These are phyloP conservation scores for Fulvia fulva DNA, from an alignment of 2,329 filamentous ascomycete species.

Conservation along the genomic window DNA sequence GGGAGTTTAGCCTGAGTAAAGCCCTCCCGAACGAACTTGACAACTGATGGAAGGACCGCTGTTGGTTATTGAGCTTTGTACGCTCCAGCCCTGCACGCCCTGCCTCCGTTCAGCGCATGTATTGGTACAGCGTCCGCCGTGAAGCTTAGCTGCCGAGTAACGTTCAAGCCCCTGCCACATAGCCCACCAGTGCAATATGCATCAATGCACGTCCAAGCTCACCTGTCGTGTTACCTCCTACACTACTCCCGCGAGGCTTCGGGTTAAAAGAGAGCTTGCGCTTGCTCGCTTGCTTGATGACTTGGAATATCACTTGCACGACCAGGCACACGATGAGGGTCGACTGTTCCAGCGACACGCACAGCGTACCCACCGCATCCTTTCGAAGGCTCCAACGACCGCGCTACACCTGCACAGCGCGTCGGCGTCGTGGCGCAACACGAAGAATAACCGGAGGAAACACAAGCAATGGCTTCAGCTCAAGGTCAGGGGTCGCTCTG, in stretches of 20 bases:
- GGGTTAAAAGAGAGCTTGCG: neutral
- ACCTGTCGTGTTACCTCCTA: constrained; percentile 1
- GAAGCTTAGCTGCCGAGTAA: too few species aligned
- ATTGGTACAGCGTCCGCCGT: too few species aligned
- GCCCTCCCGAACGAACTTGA: too few species aligned
- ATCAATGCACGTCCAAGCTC: neutral
- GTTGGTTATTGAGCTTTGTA: too few species aligned
- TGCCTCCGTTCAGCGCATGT: too few species aligned
- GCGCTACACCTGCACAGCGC: neutral
- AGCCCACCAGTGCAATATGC: neutral
- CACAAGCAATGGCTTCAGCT: neutral
- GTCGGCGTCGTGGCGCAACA: neutral
- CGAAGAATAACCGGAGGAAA: constrained; percentile 6
- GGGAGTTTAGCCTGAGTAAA: neutral
- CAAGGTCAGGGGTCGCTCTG: neutral
- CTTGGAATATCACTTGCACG: neutral
- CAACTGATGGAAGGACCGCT: too few species aligned
- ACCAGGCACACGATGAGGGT: neutral
- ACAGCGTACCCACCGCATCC: neutral
- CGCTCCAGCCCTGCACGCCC: too few species aligned
- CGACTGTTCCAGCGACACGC: neutral
- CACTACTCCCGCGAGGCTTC: neutral
- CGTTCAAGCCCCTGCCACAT: neutral
- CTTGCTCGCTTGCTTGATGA: neutral
- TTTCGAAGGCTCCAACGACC: neutral